phyloP scores from a whole-genome alignment of 441 rosid species.

The Manihot esculenta region DNA sequence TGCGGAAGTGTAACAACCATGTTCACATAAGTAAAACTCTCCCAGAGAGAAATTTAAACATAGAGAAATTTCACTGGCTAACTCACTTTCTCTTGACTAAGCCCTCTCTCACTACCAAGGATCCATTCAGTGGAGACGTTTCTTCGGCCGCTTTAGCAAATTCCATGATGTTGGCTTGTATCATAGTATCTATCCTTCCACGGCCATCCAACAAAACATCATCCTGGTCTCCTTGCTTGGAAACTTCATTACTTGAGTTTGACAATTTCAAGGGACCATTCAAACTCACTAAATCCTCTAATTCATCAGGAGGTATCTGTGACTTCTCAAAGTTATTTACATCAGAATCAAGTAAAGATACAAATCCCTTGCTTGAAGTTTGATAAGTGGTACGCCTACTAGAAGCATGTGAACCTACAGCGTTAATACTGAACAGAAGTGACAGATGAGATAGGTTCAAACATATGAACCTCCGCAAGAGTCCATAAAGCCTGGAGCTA shows the following conservation, averaged over 20 bases:
- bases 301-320: slow-evolving; percentile 31
- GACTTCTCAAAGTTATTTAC: slow-evolving; percentile 22
- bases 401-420: slow-evolving; percentile 16
- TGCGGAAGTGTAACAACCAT: not conserved
- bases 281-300: slow-evolving; percentile 44
- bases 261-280: slow-evolving; percentile 18
- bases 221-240: not conserved
- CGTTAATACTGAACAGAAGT: slow-evolving; percentile 41
- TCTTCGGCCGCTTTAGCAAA: slow-evolving; percentile 35
- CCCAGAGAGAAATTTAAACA: not conserved
- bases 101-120: slow-evolving; percentile 25
- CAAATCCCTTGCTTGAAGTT: slow-evolving; percentile 15
- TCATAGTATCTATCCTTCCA: slow-evolving; percentile 43
- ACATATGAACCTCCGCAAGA: slow-evolving; percentile 38
- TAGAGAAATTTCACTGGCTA: not conserved
- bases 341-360: slow-evolving; percentile 37
- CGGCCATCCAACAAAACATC: slow-evolving; percentile 13
- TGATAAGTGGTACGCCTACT: slow-evolving; percentile 20
- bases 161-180: slow-evolving; percentile 41
- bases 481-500: slow-evolving; percentile 32
- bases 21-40: not conserved
- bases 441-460: slow-evolving; percentile 53
- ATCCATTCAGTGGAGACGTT: slow-evolving; percentile 20
- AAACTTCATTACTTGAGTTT: not conserved
- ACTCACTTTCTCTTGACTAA: slow-evolving; percentile 36